A percentile compares a stretch with the other conserved stretches of the same genome.
These are phyloP conservation scores for Handroanthus guayacan DNA, from an alignment of 257 asterid species.

Conservation along the genomic window DNA sequence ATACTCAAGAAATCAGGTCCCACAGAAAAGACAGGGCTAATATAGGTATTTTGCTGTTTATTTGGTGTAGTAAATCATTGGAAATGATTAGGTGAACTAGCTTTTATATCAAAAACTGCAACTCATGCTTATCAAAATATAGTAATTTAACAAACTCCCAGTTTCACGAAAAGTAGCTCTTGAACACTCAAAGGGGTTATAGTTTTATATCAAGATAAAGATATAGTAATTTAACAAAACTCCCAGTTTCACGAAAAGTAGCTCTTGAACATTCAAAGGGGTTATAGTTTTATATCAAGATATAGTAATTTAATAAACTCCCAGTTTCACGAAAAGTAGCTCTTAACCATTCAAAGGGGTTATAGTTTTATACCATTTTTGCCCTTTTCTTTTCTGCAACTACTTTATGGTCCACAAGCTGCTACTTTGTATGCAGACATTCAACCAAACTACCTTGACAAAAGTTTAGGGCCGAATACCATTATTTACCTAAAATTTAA, in stretches of 20 bases:
- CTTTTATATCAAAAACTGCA: not conserved
- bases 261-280: too few species aligned
- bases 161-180: not conserved
- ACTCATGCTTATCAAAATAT: not conserved
- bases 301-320: not conserved
- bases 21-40: constrained; percentile 2
- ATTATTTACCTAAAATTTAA: too few species aligned
- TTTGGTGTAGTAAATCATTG: constrained; percentile 28
- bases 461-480: not conserved
- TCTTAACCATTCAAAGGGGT: not conserved
- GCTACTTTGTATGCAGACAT: not conserved
- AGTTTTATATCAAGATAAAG: not conserved
- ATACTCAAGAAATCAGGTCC: constrained; percentile 13
- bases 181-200: not conserved
- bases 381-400: not conserved
- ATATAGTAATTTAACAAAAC: not conserved
- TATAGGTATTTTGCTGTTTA: not conserved
- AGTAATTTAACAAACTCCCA: not conserved
- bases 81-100: constrained; percentile 13
- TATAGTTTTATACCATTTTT: not conserved
- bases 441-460: not conserved
- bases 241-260: not conserved
- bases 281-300: not conserved
- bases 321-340: not conserved
- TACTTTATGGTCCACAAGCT: not conserved